Conservation (phyloP, 192 early-diverging fungal genomes). For the Anaeromyces robustus region DNA sequence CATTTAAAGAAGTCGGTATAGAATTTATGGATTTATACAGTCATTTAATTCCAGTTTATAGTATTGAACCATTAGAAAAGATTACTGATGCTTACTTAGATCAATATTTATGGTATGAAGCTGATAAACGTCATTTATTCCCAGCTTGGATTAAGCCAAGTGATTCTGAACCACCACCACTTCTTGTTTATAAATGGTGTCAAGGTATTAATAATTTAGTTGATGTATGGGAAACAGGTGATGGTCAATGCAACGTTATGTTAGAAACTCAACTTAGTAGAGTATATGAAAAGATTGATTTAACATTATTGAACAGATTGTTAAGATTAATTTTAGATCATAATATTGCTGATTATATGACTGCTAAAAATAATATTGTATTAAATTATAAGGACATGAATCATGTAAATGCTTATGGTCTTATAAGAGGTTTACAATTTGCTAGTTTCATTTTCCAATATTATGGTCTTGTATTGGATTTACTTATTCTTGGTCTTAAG, state of each 20-base stretch:
- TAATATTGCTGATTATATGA: slow-evolving; percentile 99
- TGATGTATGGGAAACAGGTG: slow-evolving; percentile 81
- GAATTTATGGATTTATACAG: slow-evolving; percentile 99
- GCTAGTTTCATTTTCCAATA: slow-evolving; percentile 96
- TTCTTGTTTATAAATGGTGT: slow-evolving; percentile 96
- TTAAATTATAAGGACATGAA: slow-evolving; percentile 99
- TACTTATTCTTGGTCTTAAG: slow-evolving; percentile 83
- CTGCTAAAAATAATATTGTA: slow-evolving; percentile 97
- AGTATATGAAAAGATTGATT: slow-evolving; percentile 93
- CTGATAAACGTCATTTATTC: slow-evolving; percentile 91
- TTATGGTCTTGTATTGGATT: slow-evolving; percentile 91
- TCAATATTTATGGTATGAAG: slow-evolving; percentile 99
- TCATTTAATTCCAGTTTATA: slow-evolving; percentile 93
- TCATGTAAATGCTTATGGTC: slow-evolving; percentile 92
- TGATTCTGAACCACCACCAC: slow-evolving; percentile 89
- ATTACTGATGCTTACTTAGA: slow-evolving; percentile 98
- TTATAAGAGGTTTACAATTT: slow-evolving; percentile 96
- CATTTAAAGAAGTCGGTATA: slow-evolving; percentile 98
- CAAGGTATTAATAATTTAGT: slow-evolving; percentile 96
- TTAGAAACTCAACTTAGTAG: slow-evolving; percentile 85
- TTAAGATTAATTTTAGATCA: slow-evolving; percentile 93
- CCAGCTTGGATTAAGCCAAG: slow-evolving; percentile 98
- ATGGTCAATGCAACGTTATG: slow-evolving; percentile 91
- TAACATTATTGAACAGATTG: slow-evolving; percentile 84
- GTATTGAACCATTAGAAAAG: slow-evolving; percentile 98